A percentile compares a stretch with the other conserved stretches of the same genome.
Evolutionary conservation across 2,329 filamentous ascomycete genomes (phyloP).

Genomic region (Exophiala viscosa): DNA sequence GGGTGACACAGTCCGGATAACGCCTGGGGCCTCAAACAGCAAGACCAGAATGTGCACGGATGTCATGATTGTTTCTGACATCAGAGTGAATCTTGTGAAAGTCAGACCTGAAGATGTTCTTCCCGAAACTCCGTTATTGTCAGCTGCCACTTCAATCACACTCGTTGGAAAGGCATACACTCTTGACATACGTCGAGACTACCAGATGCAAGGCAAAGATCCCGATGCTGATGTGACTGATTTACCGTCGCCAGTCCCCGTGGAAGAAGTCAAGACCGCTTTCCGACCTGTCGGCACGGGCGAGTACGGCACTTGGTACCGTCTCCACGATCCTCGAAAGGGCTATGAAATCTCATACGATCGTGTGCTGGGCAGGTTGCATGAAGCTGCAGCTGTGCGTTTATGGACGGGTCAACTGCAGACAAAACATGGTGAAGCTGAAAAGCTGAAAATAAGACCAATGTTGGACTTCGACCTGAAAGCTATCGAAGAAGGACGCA

Average conservation of each 20-base stretch:
- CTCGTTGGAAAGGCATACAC: slow-evolving; percentile 51
- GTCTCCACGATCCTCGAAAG: slow-evolving; percentile 41
- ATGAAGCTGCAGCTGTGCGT: slow-evolving; percentile 48
- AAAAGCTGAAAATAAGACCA: slow-evolving; percentile 26
- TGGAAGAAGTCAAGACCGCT: slow-evolving; percentile 33
- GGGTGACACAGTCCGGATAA: slow-evolving; percentile 54
- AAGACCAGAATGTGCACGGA: slow-evolving; percentile 40
- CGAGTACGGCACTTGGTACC: slow-evolving; percentile 53
- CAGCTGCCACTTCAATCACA: slow-evolving; percentile 45
- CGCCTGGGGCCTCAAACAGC: slow-evolving; percentile 30
- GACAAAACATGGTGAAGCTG: slow-evolving; percentile 33
- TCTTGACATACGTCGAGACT: slow-evolving; percentile 28
- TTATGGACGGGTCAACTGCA: slow-evolving; percentile 26
- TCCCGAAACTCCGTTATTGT: slow-evolving; percentile 44
- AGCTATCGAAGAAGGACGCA: slow-evolving; percentile 45
- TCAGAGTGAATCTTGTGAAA: slow-evolving; percentile 48
- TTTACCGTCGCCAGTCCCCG: slow-evolving; percentile 27
- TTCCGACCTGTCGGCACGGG: slow-evolving; percentile 41
- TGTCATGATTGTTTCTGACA: slow-evolving; percentile 52
- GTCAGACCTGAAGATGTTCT: slow-evolving; percentile 48
- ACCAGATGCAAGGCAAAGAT: slow-evolving; percentile 4
- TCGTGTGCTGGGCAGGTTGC: slow-evolving; percentile 53
- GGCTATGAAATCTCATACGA: slow-evolving; percentile 48
- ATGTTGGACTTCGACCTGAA: slow-evolving; percentile 45
- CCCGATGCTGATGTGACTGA: slow-evolving; percentile 1